Conservation (phyloP, 2,329 filamentous ascomycete genomes). For the Botrytis fabae region DNA sequence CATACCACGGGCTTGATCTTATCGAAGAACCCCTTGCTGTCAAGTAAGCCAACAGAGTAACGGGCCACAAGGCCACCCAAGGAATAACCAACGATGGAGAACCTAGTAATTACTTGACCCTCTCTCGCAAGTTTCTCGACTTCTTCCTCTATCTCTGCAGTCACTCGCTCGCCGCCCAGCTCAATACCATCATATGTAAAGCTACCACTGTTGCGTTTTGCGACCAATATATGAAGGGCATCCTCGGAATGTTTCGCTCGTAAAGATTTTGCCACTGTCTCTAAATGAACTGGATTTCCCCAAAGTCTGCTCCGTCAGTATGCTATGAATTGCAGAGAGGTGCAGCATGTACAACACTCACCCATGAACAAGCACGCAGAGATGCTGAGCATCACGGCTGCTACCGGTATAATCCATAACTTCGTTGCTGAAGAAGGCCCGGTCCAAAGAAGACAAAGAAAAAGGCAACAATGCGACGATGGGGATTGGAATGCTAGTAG, state of each 20-base stretch:
- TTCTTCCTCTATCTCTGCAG: constrained; percentile 66
- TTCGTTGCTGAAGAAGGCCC: constrained; percentile 40
- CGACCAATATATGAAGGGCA: constrained; percentile 67
- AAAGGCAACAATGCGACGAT: constrained; percentile 40
- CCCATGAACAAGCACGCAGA: constrained; percentile 77
- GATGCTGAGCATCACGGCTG: constrained; percentile 61
- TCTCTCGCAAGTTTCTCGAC: constrained; percentile 55
- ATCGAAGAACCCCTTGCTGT: constrained; percentile 78
- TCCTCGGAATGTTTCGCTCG: constrained; percentile 61
- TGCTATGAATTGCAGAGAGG: not conserved
- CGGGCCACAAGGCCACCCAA: constrained; percentile 83
- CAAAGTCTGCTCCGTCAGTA: constrained; percentile 56
- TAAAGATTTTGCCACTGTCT: constrained; percentile 64
- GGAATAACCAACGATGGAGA: constrained; percentile 88
- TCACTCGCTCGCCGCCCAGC: constrained; percentile 65
- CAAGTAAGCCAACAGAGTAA: constrained; percentile 82
- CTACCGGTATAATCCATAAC: constrained; percentile 54
- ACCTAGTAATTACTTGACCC: constrained; percentile 73
- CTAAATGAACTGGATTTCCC: constrained; percentile 76
- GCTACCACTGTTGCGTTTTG: constrained; percentile 71
- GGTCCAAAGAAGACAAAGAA: constrained; percentile 41
- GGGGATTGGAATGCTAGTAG: constrained; percentile 37
- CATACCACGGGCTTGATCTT: constrained; percentile 73
- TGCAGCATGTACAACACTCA: constrained; percentile 25
- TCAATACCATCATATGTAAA: constrained; percentile 73